Evolutionary conservation across 495 filamentous ascomycete genomes (phyloP), one percentile per base, ranked within the genome.

Genomic region (Aspergillus cavernicola): DNA sequence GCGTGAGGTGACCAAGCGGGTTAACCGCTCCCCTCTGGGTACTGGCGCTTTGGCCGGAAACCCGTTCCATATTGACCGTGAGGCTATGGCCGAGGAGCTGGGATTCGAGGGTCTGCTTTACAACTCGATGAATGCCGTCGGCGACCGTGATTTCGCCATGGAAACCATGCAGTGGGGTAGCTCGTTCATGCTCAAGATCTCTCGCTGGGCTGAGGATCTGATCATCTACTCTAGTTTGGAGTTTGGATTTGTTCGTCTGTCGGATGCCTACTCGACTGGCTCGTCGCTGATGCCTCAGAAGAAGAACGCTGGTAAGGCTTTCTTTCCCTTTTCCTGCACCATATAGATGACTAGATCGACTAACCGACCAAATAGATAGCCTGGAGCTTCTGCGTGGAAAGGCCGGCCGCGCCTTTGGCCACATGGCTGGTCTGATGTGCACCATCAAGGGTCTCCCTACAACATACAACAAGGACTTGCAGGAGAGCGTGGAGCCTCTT

Each of bases 381-480:
- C 74, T 97, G 28, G 92, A 97, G 68, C 81, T 97, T 41, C 77
- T 97, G 26, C 80, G 92, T 5, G 92, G 92, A 15, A 97, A 97
- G 76, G 75, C 80, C 29, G 92, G 92, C 1, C 79, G 91, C 38
- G 84, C 85, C 8, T 92, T 96, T 63, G 90, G 90, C 2, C 85
- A 91, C 61, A 90, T 96, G 86, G 80, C 88, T 7, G 92, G 92
- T 29, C 76, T 97, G 59, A 92, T 90, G 83, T 82, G 80, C 68
- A 93, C 85, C 12, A 83, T 89, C 65, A 97, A 97, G 76, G 87
- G 87, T 29, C 78, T 96, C 18, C 90, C 92, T 2, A 87, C 83
- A 20, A 95, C 90, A 6, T 97, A 96, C 77, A 95, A 97, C 76
- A 95, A 96, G 75, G 89, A 96, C 65, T 75, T 96, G 13, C 92